phyloP scores from a whole-genome alignment of 495 filamentous ascomycete genomes.

The Tuber aestivum region DNA sequence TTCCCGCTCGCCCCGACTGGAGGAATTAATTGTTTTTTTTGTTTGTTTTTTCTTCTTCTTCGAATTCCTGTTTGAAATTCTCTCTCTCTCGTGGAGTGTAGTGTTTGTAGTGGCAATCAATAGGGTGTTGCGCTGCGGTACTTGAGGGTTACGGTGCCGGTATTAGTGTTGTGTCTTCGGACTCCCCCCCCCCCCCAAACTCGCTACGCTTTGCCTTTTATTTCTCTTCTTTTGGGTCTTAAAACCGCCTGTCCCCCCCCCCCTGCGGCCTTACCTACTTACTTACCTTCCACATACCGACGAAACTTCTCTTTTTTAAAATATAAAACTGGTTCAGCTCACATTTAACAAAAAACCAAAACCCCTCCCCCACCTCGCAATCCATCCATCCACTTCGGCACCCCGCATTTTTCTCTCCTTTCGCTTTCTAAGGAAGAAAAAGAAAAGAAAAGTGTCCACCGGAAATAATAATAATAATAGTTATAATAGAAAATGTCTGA shows the following conservation, averaged over 20 bases:
- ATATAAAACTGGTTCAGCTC: not conserved
- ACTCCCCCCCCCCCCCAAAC: too few relatives aligned
- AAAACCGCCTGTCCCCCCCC: too few relatives aligned
- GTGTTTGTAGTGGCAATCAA: not conserved
- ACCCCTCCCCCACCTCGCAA: not conserved
- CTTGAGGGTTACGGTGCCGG: not conserved
- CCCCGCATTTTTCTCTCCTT: not conserved
- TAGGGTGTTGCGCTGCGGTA: not conserved
- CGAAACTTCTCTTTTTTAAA: not conserved
- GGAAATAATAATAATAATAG: constrained; percentile 30
- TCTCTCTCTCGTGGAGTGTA: not conserved
- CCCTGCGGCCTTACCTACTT: not conserved
- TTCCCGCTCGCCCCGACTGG: not conserved
- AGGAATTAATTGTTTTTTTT: too few relatives aligned
- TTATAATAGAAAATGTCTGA: constrained; percentile 22
- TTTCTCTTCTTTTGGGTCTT: not conserved
- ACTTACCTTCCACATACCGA: not conserved
- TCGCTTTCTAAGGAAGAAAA: not conserved
- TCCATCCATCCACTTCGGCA: too few relatives aligned
- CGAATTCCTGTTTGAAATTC: not conserved
- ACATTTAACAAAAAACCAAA: not conserved
- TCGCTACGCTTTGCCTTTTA: not conserved
- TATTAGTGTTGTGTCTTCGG: not conserved
- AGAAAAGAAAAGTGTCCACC: not conserved
- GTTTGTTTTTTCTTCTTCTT: too few relatives aligned